A percentile compares a stretch with the other conserved stretches of the same genome.
Conservation (phyloP, 345 rosid species). For the Abelmoschus esculentus region DNA sequence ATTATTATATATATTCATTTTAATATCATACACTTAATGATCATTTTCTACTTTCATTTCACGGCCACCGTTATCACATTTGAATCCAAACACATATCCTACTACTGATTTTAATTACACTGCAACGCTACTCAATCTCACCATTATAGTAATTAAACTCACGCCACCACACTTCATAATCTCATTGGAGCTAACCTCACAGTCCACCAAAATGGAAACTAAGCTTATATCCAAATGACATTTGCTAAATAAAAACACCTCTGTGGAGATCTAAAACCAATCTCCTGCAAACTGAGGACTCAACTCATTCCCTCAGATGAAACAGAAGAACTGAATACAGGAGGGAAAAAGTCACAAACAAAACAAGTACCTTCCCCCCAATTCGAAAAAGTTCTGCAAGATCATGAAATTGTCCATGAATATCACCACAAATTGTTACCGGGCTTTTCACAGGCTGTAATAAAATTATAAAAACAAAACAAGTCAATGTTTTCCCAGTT, state of each 20-base stretch:
- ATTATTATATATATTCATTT: no score
- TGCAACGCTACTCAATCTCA: no score
- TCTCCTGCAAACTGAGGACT: conserved; percentile 23
- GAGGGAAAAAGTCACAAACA: conserved; percentile 7
- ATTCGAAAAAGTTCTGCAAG: not conserved
- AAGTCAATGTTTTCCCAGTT: conserved; percentile 10
- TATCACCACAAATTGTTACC: not conserved
- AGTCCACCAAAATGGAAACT: no score
- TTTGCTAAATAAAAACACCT: conserved; percentile 14
- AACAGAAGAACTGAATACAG: conserved; percentile 13
- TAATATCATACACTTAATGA: no score
- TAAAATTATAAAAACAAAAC: not conserved
- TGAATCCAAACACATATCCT: no score
- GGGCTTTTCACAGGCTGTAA: conserved; percentile 69
- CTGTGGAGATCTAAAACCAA: conserved; percentile 7
- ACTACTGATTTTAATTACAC: no score
- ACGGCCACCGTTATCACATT: no score
- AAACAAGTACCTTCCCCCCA: not conserved
- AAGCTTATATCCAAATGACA: not conserved
- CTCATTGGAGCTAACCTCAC: no score
- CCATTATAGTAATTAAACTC: no score
- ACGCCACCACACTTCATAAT: no score
- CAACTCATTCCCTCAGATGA: conserved; percentile 23
- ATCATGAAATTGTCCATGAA: not conserved
- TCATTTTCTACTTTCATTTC: no score